Evolutionary conservation across 1,284 basidiomycete species (phyloP).

Genomic region (Ganoderma leucocontextum): DNA sequence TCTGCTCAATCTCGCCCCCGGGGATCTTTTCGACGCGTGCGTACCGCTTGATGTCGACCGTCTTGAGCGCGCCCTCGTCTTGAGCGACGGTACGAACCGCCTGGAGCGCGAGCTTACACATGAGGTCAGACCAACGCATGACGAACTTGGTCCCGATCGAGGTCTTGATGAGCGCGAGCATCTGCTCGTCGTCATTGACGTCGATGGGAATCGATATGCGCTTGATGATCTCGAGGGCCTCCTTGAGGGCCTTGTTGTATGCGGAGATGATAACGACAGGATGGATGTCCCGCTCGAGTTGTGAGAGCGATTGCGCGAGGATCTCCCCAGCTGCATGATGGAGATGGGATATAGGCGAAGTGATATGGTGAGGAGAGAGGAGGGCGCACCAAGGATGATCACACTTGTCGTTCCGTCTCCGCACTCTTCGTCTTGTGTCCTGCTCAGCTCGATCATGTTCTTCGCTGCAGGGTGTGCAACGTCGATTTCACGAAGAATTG

Average conservation of each 20-base stretch:
- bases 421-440: constrained; percentile 99
- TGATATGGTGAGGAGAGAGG: background rate
- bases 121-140: constrained; percentile 95
- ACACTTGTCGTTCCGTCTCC: constrained; percentile 98
- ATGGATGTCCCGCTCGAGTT: constrained; percentile 96
- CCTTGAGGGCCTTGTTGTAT: constrained; percentile 94
- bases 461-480: constrained; percentile 98
- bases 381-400: constrained; percentile 87
- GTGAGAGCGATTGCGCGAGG: constrained; percentile 92
- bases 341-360: background rate
- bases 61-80: constrained; percentile 75
- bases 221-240: constrained; percentile 90
- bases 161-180: constrained; percentile 97
- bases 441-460: constrained; percentile 98
- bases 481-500: constrained; percentile 97
- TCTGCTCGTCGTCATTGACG: constrained; percentile 86
- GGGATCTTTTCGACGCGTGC: constrained; percentile 98
- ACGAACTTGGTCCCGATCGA: constrained; percentile 99
- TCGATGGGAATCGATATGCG: constrained; percentile 92
- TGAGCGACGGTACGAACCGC: constrained; percentile 88
- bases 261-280: constrained; percentile 99
- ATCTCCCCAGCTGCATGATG: constrained; percentile 88
- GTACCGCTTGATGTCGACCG: constrained; percentile 98
- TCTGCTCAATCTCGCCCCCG: constrained; percentile 97
- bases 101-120: constrained; percentile 95